Conservation (phyloP, 2,329 filamentous ascomycete genomes). For the Neurospora crassa region DNA sequence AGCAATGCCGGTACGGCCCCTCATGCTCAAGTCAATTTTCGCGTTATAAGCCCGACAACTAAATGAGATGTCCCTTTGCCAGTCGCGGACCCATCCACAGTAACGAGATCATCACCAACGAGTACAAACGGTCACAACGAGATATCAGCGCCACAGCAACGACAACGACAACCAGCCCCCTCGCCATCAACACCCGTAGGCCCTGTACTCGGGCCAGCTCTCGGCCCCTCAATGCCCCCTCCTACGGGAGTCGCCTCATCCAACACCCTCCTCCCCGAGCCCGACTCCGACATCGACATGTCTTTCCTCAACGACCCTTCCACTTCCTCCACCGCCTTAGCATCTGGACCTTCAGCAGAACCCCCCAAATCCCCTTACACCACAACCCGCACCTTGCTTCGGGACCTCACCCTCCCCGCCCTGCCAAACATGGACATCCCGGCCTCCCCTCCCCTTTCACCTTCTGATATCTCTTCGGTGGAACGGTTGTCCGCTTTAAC, state of each 20-base stretch:
- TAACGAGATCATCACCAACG: neutral
- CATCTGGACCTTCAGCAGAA: slow-evolving; percentile 13
- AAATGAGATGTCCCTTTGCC: neutral
- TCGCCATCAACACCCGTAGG: slow-evolving; percentile 12
- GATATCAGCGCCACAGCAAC: neutral
- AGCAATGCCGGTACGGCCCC: slow-evolving; percentile 1
- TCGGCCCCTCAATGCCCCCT: slow-evolving; percentile 31
- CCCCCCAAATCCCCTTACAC: slow-evolving; percentile 58
- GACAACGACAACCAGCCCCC: slow-evolving; percentile 1
- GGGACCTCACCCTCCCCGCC: slow-evolving; percentile 64
- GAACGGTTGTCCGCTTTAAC: slow-evolving; percentile 32
- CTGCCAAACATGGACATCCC: slow-evolving; percentile 67
- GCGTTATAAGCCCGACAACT: neutral
- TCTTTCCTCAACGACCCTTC: slow-evolving; percentile 12
- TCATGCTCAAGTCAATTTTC: neutral
- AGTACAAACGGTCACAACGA: neutral
- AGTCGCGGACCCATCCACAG: neutral
- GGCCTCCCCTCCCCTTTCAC: slow-evolving; percentile 57
- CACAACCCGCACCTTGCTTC: slow-evolving; percentile 51
- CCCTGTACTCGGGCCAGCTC: slow-evolving; percentile 20
- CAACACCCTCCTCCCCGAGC: slow-evolving; percentile 5
- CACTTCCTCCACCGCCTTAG: slow-evolving; percentile 8
- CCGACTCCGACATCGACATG: slow-evolving; percentile 17
- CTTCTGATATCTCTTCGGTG: slow-evolving; percentile 24
- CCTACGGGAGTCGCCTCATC: neutral